Base-by-base conservation (phyloP, 2,329 filamentous ascomycete species). In the Xylariaceae sp. region DNA sequence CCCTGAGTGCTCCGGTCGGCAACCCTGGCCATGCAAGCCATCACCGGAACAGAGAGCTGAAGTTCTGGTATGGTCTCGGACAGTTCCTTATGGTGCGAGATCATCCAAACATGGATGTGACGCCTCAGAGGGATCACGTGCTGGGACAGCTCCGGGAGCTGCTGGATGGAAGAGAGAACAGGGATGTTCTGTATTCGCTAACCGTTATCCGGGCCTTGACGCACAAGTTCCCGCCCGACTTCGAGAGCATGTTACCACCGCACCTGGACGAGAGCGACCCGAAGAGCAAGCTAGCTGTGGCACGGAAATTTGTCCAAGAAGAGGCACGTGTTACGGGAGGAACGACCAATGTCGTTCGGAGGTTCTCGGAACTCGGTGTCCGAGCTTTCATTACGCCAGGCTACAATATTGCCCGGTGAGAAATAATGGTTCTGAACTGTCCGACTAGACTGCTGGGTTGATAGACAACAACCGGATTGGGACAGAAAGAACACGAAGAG, bases 131-230 rank as follows among this genome's bases (percentile, higher is more conserved):
- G 24, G 82, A 88, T 37, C 73, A 79, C 17, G 74, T 78, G 2
- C 67, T 95, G 19, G 63, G 62, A 4, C 72, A 73, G 36, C 76
- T 88, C 60, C 80, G 87, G 21, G 73, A 73, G 40, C 70, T 90
- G 15, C 71, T 95, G 9, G 84, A 88, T 50, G 83, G 83, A 33
- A 76, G 83, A 16, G 89, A 96, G 64, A 92, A 90, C 54, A 80
- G 89, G 37, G 88, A 96, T 59, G 83, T 95, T 13, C 76, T 96
- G 40, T 95, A 95, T 63, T 92, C 86, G 0, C 83, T 95, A 49
- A 86, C 85, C 7, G 78, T 94, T 39, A 80, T 85, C 12, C 80
- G 88, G 17, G 79, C 89, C 46, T 71, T 88, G 34, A 81, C 84
- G 31, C 78, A 80, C 21, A 76, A 79, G 31, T 78, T 74, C 54